A percentile compares a stretch with the other conserved stretches of the same genome.
phyloP scores from a whole-genome alignment of 306 rosid genomes.

The Cercis canadensis region DNA sequence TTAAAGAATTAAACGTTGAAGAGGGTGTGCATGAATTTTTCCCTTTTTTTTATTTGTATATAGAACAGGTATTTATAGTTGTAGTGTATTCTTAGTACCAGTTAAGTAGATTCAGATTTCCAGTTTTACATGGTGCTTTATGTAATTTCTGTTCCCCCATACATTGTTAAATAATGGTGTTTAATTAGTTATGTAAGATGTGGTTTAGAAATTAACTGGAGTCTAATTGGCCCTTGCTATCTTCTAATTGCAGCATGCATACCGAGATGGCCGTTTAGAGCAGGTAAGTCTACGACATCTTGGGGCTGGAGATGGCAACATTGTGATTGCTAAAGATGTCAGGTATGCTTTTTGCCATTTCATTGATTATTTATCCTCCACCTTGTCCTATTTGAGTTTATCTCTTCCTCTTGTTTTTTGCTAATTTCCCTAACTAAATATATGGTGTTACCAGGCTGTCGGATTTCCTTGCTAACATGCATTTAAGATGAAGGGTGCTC shows the following conservation, averaged over 20 bases:
- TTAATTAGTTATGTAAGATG: slow-evolving; percentile 18
- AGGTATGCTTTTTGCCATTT: slow-evolving; percentile 56
- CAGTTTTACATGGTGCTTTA: neutral
- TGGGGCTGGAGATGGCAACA: slow-evolving; percentile 84
- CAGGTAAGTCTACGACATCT: slow-evolving; percentile 83
- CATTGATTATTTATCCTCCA: slow-evolving; percentile 7
- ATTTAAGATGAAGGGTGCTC: slow-evolving; percentile 63
- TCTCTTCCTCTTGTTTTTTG: neutral
- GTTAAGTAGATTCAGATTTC: slow-evolving; percentile 10
- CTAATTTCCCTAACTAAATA: slow-evolving; percentile 34
- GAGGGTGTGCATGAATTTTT: neutral
- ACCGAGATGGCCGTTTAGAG: slow-evolving; percentile 82
- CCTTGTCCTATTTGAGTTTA: slow-evolving; percentile 1
- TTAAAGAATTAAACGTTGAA: too few species aligned
- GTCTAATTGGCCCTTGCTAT: slow-evolving; percentile 36
- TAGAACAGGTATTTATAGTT: neutral
- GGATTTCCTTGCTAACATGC: slow-evolving; percentile 80
- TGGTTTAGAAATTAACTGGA: slow-evolving; percentile 9
- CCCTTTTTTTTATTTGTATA: neutral
- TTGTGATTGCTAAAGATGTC: slow-evolving; percentile 82
- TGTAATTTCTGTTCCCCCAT: slow-evolving; percentile 24
- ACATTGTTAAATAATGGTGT: slow-evolving; percentile 7
- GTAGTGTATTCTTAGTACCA: slow-evolving; percentile 14
- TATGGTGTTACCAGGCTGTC: slow-evolving; percentile 74
- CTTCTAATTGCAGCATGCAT: slow-evolving; percentile 76